Evolutionary conservation across 768 basidiomycete species (phyloP).

Genomic region (Auriscalpium vulgare): DNA sequence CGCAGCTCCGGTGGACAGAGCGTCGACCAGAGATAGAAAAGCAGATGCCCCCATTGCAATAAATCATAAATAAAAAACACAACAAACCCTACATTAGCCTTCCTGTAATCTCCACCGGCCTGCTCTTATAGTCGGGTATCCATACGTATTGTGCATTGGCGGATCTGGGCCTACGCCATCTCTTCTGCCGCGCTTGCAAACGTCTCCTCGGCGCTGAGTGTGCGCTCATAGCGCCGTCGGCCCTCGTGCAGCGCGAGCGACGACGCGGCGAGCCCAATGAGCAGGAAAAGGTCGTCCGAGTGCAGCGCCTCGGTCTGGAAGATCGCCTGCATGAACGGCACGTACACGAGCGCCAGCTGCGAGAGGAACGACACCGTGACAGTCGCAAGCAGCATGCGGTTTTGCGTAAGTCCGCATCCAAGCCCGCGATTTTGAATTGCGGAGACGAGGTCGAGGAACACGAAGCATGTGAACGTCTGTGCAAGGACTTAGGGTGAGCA

Average conservation of each 20-base stretch:
- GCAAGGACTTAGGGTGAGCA: background rate
- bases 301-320: constrained; percentile 89
- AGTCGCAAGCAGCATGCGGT: constrained; percentile 85
- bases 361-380: constrained; percentile 80
- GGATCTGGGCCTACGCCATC: constrained; percentile 29
- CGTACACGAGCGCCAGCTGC: constrained; percentile 81
- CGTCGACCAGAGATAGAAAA: no score
- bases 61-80: no score
- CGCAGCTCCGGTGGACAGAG: no score
- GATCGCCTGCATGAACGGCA: constrained; percentile 83
- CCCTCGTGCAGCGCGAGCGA: constrained; percentile 72
- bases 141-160: no score
- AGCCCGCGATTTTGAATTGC: constrained; percentile 92
- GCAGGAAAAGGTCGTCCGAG: constrained; percentile 55
- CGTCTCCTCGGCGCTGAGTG: constrained; percentile 43
- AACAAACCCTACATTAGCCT: no score
- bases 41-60: no score
- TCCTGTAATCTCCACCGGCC: no score
- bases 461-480: constrained; percentile 97
- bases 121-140: no score
- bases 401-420: constrained; percentile 73
- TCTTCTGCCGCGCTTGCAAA: constrained; percentile 48
- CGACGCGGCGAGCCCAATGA: constrained; percentile 57
- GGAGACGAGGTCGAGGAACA: constrained; percentile 93
- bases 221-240: constrained; percentile 70